Conservation (phyloP, 2,329 filamentous ascomycete genomes). For the Colletotrichum liaoningense region DNA sequence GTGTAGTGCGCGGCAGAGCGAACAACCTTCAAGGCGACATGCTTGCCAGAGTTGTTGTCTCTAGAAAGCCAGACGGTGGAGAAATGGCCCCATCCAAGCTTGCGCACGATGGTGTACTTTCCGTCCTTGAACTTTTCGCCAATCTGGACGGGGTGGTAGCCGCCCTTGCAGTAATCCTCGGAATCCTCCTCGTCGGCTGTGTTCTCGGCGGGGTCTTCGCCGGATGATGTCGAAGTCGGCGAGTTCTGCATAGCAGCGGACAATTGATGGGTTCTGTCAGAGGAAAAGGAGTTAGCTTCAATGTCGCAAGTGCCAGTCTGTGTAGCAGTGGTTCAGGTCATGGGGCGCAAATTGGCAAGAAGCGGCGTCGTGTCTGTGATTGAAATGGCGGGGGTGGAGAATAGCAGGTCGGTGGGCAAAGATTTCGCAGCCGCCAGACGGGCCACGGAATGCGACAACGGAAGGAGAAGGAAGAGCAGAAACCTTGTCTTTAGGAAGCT, state of each 20-base stretch:
- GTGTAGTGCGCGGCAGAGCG: slow-evolving; percentile 98
- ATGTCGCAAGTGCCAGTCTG: background rate
- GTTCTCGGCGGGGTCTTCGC: slow-evolving; percentile 87
- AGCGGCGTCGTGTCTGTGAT: slow-evolving; percentile 17
- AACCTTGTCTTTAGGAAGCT: slow-evolving; percentile 59
- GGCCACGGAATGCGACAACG: slow-evolving; percentile 22
- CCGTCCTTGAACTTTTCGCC: slow-evolving; percentile 98
- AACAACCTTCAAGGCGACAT: slow-evolving; percentile 97
- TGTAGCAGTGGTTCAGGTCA: background rate
- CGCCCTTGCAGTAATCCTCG: slow-evolving; percentile 99
- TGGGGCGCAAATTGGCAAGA: background rate
- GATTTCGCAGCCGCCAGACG: slow-evolving; percentile 27
- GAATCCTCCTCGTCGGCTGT: slow-evolving; percentile 98
- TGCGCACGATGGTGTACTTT: slow-evolving; percentile 95
- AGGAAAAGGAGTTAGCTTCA: slow-evolving; percentile 36
- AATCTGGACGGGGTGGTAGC: slow-evolving; percentile 94
- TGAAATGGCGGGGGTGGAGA: slow-evolving; percentile 32
- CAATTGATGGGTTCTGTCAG: slow-evolving; percentile 64
- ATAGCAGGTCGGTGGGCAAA: slow-evolving; percentile 26
- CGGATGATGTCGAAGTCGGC: slow-evolving; percentile 80
- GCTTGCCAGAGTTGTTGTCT: slow-evolving; percentile 90
- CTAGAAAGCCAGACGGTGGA: slow-evolving; percentile 91
- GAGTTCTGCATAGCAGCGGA: slow-evolving; percentile 73
- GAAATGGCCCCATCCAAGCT: slow-evolving; percentile 98
- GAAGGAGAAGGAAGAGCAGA: slow-evolving; percentile 12